phyloP scores from a whole-genome alignment of 2,329 filamentous ascomycete species.

The Lasiodiplodia citricola region DNA sequence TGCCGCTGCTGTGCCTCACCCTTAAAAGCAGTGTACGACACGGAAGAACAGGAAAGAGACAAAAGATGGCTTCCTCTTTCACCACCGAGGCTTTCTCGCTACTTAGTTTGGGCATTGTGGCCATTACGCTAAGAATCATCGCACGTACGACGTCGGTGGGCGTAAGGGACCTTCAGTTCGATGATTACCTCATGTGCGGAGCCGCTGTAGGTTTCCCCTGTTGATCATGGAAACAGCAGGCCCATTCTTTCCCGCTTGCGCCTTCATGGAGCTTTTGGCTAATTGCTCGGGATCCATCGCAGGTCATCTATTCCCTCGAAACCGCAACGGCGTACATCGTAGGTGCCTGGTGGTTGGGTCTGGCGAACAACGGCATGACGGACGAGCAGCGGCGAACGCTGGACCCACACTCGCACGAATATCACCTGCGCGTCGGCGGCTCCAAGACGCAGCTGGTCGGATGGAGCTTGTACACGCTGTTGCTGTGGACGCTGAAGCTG shows the following conservation, averaged over 20 bases:
- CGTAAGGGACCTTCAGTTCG: slow-evolving; percentile 28
- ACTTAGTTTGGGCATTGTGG: slow-evolving; percentile 29
- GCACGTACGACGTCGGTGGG: slow-evolving; percentile 31
- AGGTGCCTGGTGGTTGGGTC: slow-evolving; percentile 54
- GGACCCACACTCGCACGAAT: slow-evolving; percentile 53
- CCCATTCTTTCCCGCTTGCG: background rate
- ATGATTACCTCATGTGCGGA: slow-evolving; percentile 33
- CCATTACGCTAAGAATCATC: slow-evolving; percentile 30
- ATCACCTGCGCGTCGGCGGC: slow-evolving; percentile 55
- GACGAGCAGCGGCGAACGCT: slow-evolving; percentile 54
- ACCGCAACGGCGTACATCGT: slow-evolving; percentile 57
- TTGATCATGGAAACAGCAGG: no score
- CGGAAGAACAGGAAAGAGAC: background rate
- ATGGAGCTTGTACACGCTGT: slow-evolving; percentile 59
- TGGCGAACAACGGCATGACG: slow-evolving; percentile 65
- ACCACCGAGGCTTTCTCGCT: slow-evolving; percentile 31
- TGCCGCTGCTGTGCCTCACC: background rate
- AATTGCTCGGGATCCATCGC: background rate
- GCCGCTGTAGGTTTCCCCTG: slow-evolving; percentile 27
- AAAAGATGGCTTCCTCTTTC: slow-evolving; percentile 28
- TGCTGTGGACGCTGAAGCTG: slow-evolving; percentile 59
- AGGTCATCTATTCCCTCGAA: slow-evolving; percentile 60
- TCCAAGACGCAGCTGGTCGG: slow-evolving; percentile 59
- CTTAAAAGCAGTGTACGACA: background rate
- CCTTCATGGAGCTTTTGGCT: background rate